Evolutionary conservation across 208 protist genomes (phyloP).

Genomic region (Wallacemonas sp.): DNA sequence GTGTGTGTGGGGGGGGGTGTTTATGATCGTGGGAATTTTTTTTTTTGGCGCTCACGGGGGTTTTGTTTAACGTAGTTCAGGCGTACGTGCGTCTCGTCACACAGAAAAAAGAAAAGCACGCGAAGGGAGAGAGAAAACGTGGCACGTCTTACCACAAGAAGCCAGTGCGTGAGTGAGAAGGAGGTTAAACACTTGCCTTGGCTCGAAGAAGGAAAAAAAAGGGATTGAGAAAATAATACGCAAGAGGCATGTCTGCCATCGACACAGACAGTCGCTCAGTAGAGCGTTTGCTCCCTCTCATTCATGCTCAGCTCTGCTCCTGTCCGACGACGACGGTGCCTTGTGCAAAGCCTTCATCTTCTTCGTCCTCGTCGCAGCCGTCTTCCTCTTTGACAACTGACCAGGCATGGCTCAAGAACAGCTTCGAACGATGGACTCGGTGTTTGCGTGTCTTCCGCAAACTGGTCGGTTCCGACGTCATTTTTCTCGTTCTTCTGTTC

Average conservation of each 20-base stretch:
- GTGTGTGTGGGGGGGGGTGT: too few species aligned
- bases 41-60: too few species aligned
- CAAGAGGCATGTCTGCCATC: not conserved
- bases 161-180: too few species aligned
- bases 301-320: slow-evolving; percentile 41
- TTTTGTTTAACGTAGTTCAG: too few species aligned
- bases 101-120: too few species aligned
- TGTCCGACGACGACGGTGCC: not conserved
- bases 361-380: too few species aligned
- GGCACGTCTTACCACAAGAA: too few species aligned
- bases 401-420: slow-evolving; percentile 3
- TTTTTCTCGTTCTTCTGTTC: slow-evolving; percentile 68
- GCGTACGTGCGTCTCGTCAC: too few species aligned
- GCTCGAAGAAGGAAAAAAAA: not conserved
- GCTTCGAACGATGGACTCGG: slow-evolving; percentile 49
- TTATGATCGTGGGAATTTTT: too few species aligned
- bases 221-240: not conserved
- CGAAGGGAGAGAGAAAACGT: too few species aligned
- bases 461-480: slow-evolving; percentile 60
- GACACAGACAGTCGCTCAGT: slow-evolving; percentile 21
- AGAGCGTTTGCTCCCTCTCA: slow-evolving; percentile 45
- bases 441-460: slow-evolving; percentile 60
- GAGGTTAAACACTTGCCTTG: not conserved
- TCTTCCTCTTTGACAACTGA: too few species aligned
- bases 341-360: too few species aligned